These are phyloP conservation scores for Coemansia sp. DNA, from an alignment of 192 early-diverging fungal species.

Conservation along the genomic window DNA sequence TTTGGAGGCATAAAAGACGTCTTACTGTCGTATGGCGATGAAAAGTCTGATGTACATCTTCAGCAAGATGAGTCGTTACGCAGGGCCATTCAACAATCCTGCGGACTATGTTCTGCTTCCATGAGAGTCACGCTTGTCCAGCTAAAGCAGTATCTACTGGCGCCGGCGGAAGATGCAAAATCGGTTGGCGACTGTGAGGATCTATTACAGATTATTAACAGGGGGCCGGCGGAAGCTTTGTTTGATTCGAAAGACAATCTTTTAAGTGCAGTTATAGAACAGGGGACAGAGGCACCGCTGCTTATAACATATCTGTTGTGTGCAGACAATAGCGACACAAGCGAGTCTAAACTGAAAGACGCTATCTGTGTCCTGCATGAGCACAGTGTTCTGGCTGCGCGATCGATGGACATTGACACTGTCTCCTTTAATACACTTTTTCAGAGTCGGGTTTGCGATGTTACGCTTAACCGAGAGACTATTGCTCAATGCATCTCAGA, in stretches of 20 bases:
- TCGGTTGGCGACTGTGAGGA: not conserved
- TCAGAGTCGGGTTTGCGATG: not conserved
- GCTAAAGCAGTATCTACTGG: slow-evolving; percentile 6
- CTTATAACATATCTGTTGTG: slow-evolving; percentile 10
- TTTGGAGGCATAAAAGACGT: slow-evolving; percentile 14
- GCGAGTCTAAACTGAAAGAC: not conserved
- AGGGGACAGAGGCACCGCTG: slow-evolving; percentile 7
- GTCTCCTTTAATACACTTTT: not conserved
- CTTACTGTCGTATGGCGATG: not conserved
- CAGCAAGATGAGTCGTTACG: not conserved
- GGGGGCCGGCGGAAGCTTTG: not conserved
- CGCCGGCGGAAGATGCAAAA: not conserved
- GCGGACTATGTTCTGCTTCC: slow-evolving; percentile 16
- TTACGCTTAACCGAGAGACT: not conserved
- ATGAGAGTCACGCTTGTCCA: slow-evolving; percentile 22
- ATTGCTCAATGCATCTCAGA: slow-evolving; percentile 5
- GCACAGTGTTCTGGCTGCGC: slow-evolving; percentile 15
- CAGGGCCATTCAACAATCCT: slow-evolving; percentile 1
- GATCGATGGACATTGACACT: slow-evolving; percentile 2
- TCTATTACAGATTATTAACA: not conserved
- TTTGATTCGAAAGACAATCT: slow-evolving; percentile 6
- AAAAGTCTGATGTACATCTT: not conserved
- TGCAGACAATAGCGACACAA: slow-evolving; percentile 2
- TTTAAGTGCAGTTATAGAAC: not conserved
- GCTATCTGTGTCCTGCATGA: slow-evolving; percentile 11